Evolutionary conservation across 2,329 filamentous ascomycete species (phyloP).

Genomic region (Ophiostoma montium): DNA sequence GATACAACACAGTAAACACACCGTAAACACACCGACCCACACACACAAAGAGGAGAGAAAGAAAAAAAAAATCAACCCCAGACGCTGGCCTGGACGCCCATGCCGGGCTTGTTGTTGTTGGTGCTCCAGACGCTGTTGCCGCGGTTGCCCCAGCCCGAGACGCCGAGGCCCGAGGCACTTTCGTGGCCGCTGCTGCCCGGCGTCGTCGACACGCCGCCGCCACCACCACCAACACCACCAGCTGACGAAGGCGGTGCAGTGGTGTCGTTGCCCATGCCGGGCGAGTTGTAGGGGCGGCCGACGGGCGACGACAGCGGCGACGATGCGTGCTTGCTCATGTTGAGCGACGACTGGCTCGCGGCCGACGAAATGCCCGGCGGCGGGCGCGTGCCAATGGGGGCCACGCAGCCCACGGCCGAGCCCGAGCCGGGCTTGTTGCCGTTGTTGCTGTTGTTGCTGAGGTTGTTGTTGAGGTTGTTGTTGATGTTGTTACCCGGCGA

Average conservation of each 20-base stretch:
- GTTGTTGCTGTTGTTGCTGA: no score
- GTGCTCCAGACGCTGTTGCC: constrained; percentile 68
- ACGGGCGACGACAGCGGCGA: constrained; percentile 86
- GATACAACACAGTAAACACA: no score
- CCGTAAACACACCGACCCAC: no score
- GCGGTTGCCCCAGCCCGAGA: constrained; percentile 61
- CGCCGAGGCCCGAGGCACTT: constrained; percentile 17
- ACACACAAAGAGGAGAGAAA: no score
- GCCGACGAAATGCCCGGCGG: constrained; percentile 23
- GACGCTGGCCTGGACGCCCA: constrained; percentile 76
- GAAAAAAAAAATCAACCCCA: constrained; percentile 54
- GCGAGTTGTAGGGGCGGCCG: constrained; percentile 51
- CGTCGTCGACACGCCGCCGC: constrained; percentile 36
- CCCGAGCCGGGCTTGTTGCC: constrained; percentile 35
- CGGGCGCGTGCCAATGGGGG: constrained; percentile 81
- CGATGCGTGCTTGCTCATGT: constrained; percentile 64
- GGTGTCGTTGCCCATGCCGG: constrained; percentile 21
- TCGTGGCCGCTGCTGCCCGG: constrained; percentile 32
- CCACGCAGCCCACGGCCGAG: constrained; percentile 47
- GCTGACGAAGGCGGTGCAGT: constrained; percentile 25
- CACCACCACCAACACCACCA: no score
- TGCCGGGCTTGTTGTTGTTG: constrained; percentile 49
- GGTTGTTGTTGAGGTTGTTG: no score
- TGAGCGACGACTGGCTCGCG: constrained; percentile 8
- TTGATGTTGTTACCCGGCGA: constrained; percentile 54